Percentiles rank a stretch among this genome's conserved stretches.
These are phyloP conservation scores for Xylaria sp. DNA, from an alignment of 495 filamentous ascomycete species.

Conservation along the genomic window DNA sequence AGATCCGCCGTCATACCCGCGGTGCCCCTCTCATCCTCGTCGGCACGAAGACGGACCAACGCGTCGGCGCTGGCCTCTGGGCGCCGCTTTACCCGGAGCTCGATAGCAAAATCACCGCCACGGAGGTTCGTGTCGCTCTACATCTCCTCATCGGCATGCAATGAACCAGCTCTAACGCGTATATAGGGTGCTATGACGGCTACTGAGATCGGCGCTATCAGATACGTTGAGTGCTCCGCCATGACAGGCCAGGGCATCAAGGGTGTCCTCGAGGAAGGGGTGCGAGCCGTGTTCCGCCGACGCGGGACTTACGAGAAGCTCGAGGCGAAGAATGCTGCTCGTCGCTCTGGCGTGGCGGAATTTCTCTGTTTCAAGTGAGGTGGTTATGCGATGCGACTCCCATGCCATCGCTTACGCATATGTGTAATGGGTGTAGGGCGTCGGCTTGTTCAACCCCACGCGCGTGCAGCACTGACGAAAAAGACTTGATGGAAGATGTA, in stretches of 20 bases:
- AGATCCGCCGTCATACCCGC: slow-evolving; percentile 34
- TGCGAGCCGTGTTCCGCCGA: slow-evolving; percentile 27
- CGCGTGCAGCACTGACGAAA: background rate
- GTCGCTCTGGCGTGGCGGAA: background rate
- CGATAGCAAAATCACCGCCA: slow-evolving; percentile 17
- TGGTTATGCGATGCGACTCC: slow-evolving; percentile 13
- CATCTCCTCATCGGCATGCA: background rate
- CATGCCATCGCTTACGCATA: background rate
- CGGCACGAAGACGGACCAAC: slow-evolving; percentile 38
- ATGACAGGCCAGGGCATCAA: slow-evolving; percentile 37
- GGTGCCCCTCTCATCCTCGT: slow-evolving; percentile 35
- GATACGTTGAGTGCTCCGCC: slow-evolving; percentile 41
- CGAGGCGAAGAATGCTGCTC: background rate
- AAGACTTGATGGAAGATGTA: background rate
- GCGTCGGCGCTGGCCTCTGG: slow-evolving; percentile 26
- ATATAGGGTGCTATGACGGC: slow-evolving; percentile 26
- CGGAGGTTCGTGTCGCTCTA: slow-evolving; percentile 24
- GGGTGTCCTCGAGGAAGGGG: slow-evolving; percentile 34
- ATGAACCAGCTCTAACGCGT: background rate
- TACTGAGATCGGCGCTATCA: slow-evolving; percentile 25
- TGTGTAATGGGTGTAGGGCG: slow-evolving; percentile 2
- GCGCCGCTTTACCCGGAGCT: slow-evolving; percentile 30
- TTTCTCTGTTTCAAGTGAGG: slow-evolving; percentile 34
- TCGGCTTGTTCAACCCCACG: background rate
- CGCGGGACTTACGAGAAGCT: slow-evolving; percentile 25